Evolutionary conservation across 139 green algal species (phyloP).

Genomic region (Asterochloris sp.): DNA sequence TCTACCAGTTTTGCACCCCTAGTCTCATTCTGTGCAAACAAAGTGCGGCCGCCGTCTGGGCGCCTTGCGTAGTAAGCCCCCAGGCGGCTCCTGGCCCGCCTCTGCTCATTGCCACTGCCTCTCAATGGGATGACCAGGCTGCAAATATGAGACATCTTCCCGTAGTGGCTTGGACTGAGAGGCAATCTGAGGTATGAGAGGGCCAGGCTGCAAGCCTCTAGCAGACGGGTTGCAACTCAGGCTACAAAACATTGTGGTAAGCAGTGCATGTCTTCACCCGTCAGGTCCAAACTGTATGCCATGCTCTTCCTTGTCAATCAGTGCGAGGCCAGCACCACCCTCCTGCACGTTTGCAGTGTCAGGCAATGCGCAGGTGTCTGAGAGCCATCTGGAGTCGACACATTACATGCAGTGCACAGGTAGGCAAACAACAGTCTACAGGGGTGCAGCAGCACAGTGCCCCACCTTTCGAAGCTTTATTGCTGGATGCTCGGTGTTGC

Average conservation of each 20-base stretch:
- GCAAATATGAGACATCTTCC: no score
- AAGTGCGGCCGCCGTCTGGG: slow-evolving; percentile 37
- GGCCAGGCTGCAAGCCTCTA: no score
- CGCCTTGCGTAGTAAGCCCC: slow-evolving; percentile 58
- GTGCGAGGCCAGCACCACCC: slow-evolving; percentile 48
- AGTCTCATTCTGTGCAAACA: slow-evolving; percentile 53
- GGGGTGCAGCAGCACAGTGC: not conserved
- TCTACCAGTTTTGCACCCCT: slow-evolving; percentile 36
- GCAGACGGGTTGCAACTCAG: no score
- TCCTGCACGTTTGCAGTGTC: slow-evolving; percentile 24
- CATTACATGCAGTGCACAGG: not conserved
- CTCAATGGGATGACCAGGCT: slow-evolving; percentile 49
- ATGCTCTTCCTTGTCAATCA: slow-evolving; percentile 51
- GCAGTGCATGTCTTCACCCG: slow-evolving; percentile 16
- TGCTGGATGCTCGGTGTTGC: slow-evolving; percentile 35
- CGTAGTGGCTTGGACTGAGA: no score
- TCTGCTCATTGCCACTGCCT: slow-evolving; percentile 20
- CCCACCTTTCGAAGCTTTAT: slow-evolving; percentile 71
- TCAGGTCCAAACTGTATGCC: slow-evolving; percentile 71
- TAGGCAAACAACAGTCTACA: not conserved
- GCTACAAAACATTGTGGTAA: no score
- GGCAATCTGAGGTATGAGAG: no score
- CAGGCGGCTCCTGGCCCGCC: slow-evolving; percentile 44
- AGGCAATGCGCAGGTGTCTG: no score
- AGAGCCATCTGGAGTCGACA: not conserved